Conservation (phyloP, 345 rosid species). For the Murraya paniculata region DNA sequence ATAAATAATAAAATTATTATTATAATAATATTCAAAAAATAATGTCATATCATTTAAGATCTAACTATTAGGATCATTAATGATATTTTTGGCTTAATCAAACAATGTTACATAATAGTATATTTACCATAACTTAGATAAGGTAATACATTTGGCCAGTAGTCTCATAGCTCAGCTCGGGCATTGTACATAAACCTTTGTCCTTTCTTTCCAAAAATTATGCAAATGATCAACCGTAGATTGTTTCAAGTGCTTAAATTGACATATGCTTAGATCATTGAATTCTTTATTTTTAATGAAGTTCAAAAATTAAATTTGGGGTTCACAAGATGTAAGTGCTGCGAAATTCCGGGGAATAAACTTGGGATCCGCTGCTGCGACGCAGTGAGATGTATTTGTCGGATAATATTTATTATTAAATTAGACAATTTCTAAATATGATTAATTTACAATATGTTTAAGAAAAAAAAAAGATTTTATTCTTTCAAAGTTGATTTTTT, state of each 20-base stretch:
- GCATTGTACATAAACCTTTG: background rate
- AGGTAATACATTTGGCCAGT: no score
- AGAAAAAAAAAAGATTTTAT: background rate
- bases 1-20: no score
- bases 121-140: no score
- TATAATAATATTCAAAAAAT: no score
- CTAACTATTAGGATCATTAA: no score
- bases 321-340: constrained; percentile 8
- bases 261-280: background rate
- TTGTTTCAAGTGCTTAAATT: background rate
- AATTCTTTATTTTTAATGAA: background rate
- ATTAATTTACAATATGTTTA: background rate
- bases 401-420: constrained; percentile 11
- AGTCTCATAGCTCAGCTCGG: background rate
- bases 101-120: no score
- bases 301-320: background rate
- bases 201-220: background rate
- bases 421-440: background rate
- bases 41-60: no score
- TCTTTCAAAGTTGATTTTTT: constrained; percentile 6
- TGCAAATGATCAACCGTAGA: background rate
- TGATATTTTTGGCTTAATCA: no score
- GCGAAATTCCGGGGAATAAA: constrained; percentile 9
- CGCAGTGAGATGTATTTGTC: constrained; percentile 22
- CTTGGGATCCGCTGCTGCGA: constrained; percentile 25